Percentiles rank a stretch among this genome's conserved stretches.
These are phyloP conservation scores for Pseudevernia furfuracea DNA, from an alignment of 495 filamentous ascomycete genomes.

Conservation along the genomic window DNA sequence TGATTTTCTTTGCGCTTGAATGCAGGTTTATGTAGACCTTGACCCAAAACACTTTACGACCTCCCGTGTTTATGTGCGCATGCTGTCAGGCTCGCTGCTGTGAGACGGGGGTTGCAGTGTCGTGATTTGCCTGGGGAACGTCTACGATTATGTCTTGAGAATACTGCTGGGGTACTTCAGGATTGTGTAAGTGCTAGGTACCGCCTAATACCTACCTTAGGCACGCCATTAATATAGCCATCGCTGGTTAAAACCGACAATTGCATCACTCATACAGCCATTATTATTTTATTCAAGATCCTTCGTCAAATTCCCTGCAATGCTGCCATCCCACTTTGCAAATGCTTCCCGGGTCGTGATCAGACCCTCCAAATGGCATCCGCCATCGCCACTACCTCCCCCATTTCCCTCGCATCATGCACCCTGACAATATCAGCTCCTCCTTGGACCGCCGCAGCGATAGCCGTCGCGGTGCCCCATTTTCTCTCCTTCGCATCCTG, in stretches of 20 bases:
- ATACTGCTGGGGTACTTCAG: background rate
- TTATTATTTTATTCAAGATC: background rate
- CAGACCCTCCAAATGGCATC: constrained; percentile 73
- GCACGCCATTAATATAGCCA: background rate
- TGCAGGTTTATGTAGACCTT: no score
- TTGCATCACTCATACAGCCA: background rate
- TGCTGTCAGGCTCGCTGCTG: no score
- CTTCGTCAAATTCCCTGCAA: background rate
- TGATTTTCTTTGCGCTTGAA: no score
- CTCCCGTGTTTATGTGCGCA: no score
- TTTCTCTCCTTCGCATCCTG: constrained; percentile 55
- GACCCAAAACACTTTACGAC: no score
- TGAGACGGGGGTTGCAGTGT: no score
- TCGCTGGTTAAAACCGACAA: background rate
- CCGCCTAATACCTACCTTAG: background rate
- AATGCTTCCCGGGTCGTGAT: constrained; percentile 1
- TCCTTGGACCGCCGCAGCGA: constrained; percentile 79
- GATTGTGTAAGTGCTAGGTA: background rate
- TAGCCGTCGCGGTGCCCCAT: constrained; percentile 85
- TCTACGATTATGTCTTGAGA: background rate
- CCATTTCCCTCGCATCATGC: constrained; percentile 90
- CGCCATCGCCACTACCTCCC: constrained; percentile 74
- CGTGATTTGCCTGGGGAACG: background rate
- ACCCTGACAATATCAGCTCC: constrained; percentile 93
- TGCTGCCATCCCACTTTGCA: background rate